Base-by-base conservation (phyloP, 176 grass and related monocot genomes). In the Triticum dicoccoides region DNA sequence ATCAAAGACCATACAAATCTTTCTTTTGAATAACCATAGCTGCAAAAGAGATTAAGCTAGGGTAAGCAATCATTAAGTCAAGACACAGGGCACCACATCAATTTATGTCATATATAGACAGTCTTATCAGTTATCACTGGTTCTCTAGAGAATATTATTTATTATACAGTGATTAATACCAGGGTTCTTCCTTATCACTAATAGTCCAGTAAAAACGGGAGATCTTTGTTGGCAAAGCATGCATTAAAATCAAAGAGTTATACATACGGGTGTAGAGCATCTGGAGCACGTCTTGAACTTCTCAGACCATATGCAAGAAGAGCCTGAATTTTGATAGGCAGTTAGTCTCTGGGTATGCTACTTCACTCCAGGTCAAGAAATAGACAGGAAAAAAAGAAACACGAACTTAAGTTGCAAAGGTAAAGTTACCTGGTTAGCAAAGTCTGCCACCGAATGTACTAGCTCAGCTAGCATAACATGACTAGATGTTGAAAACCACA, bases 1-100 rank as follows among this genome's bases (percentile, higher is more conserved):
- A 99, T 99, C 69, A 99, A 86, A 33, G 97, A 99, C 97, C 97
- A 99, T 65, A 99, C 94, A 94, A 99, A 99, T 88, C 94, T 96
- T 88, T 99, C 97, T 87, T 99, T 99, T 29, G 92, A 99, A 86
- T 99, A 99, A 64, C 97, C 97, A 94, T 97, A 99, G 63, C 94
- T 99, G 91, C 49, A 90, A 77, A 74, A 68, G 38, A 88, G 54
- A 91, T 58, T 83, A 86, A 82, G 35, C 73, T 62, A 76, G 1
- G n/a, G 84, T 86, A 77, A 92, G 84, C 30, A 65, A 42, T 69
- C 25, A 29, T 82, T 21, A 61, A 80, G 42, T 85, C 32, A 84
- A 80, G 54, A 85, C 17, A 91, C 44, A 49, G 51, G 59, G 62
- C 49, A 70, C 18, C 21, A 37, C 80, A 75, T 25, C 59, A 30